Evolutionary conservation across 2,329 filamentous ascomycete genomes (phyloP).

Genomic region (Triangularia verruculosa): DNA sequence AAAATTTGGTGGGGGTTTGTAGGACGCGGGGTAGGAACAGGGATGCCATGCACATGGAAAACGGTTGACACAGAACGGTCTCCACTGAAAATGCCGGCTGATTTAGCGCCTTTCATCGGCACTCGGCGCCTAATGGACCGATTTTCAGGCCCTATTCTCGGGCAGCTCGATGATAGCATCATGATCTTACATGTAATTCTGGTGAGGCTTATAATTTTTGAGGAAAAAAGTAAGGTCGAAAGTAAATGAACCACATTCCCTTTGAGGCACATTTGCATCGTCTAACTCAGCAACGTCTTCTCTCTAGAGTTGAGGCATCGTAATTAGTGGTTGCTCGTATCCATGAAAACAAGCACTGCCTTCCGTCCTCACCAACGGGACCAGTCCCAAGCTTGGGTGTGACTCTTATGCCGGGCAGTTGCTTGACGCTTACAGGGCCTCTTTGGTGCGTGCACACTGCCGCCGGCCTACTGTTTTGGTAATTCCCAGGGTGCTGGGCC

Average conservation of each 20-base stretch:
- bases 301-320: neutral
- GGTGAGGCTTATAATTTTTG: neutral
- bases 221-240: neutral
- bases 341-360: neutral
- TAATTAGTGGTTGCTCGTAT: neutral
- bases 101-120: neutral
- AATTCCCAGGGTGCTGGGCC: neutral
- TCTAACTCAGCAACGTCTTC: neutral
- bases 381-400: neutral
- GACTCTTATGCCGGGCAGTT: neutral
- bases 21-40: conserved; percentile 16
- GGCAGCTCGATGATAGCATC: neutral
- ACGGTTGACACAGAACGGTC: neutral
- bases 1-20: conserved; percentile 19
- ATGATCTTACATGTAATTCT: neutral
- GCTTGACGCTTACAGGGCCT: neutral
- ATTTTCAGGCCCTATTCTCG: neutral
- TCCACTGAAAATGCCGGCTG: neutral
- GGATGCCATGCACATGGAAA: neutral
- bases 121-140: neutral
- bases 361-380: neutral
- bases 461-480: neutral
- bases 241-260: neutral
- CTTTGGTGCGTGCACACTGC: neutral
- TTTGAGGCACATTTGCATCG: neutral